These are phyloP conservation scores for Fraxinus sp. DNA, from an alignment of 305 asterid species.

Conservation along the genomic window DNA sequence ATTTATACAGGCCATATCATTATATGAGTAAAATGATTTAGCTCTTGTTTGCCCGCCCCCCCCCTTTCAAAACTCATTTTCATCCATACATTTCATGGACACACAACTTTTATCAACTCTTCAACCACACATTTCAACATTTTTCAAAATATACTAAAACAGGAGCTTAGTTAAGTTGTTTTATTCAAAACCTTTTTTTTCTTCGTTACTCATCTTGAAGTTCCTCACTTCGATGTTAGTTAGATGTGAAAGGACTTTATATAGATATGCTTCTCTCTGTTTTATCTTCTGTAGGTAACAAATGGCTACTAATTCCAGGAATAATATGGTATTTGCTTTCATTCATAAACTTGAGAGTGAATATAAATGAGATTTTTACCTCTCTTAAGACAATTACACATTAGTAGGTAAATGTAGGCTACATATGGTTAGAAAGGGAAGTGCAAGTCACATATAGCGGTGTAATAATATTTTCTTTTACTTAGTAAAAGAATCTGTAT, in stretches of 20 bases:
- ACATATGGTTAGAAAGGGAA: not conserved
- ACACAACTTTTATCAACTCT: no score
- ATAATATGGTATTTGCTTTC: constrained; percentile 2
- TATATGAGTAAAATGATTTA: not conserved
- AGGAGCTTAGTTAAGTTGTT: not conserved
- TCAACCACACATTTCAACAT: not conserved
- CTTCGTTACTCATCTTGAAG: not conserved
- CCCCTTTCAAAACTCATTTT: not conserved
- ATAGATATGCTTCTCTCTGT: not conserved
- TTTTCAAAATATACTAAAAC: not conserved
- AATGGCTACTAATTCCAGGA: not conserved
- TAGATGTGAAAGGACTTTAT: not conserved
- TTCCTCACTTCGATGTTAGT: not conserved
- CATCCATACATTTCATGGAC: not conserved
- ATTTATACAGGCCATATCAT: not conserved
- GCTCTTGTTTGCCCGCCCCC: not conserved
- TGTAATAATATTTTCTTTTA: not conserved
- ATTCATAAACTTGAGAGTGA: not conserved
- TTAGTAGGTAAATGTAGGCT: not conserved
- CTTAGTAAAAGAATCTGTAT: not conserved
- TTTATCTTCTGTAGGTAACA: not conserved
- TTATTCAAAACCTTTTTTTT: not conserved
- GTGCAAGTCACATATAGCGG: not conserved
- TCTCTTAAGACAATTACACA: not conserved
- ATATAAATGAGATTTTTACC: not conserved